Base-by-base conservation (phyloP, 805 yeast species). In the Hanseniaspora vineae region DNA sequence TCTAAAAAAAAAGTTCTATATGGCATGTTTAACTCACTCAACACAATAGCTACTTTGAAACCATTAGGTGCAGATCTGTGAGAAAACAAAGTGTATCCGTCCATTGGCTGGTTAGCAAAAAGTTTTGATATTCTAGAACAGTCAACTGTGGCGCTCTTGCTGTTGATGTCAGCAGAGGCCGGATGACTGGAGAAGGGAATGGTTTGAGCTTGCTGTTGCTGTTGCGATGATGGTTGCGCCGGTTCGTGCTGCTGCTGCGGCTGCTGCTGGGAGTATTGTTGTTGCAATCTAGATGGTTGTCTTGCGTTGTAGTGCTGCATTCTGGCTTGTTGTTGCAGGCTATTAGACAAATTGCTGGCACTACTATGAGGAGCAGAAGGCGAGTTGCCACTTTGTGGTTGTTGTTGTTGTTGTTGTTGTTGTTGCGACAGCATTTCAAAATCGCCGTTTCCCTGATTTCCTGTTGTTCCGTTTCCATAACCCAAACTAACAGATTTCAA, bases 11-110 rank as follows among this genome's bases (percentile, higher is more conserved):
- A 78, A 2, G 96, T 87, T 55, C 80, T 78, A 67, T 83, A 90
- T 33, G 76, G 77, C 58, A 82, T 74, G 49, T 83, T 83, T 55
- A 90, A 74, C 64, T 90, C 97, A 49, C 87, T 77, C 50, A 92
- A 69, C 31, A 87, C 81, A 42, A 89, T 87, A 29, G 97, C 96
- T 14, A 90, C 95, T 66, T 92, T 90, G 72, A 86, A 89, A 1
- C 97, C 97, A 65, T 89, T 89, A 29, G 97, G 97, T 1, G 96
- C 96, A 3, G 90, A 81, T 55, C 94, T 81, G 78, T 66, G 95
- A 58, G 76, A 84, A 53, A 77, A 87, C 44, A 89, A 70, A 1
- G 96, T 86, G 63, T 76, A 85, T 1, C 97, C 97, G 53, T 80
- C 83, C 17, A 73, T 65, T 11, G 96, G 95, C 54, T 80, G 83